Evolutionary conservation across 2,329 filamentous ascomycete species (phyloP), one percentile per base, ranked within the genome.

Genomic region (Stylonectria norvegica): DNA sequence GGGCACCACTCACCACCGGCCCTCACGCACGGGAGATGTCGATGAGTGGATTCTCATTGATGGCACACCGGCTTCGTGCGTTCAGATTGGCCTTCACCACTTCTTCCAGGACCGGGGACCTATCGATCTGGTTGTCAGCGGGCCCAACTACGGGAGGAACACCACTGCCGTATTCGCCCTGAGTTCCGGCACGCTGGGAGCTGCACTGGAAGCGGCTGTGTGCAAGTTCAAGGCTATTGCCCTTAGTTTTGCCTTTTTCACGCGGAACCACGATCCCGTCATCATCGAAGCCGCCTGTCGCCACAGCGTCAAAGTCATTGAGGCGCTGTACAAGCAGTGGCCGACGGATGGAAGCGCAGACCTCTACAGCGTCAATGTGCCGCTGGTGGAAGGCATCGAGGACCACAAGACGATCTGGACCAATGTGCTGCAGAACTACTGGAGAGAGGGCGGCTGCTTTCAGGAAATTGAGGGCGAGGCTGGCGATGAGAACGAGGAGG

Each of bases 331-430:
- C 53, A 72, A 75, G 34, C 85, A 89, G 59, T 95, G 88, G 85
- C 78, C 72, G 0, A 66, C 71, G 22, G 82, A 81, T 36, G 65
- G 71, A 20, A 76, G 75, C 44, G 82, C 87, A 5, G 88, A 95
- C 59, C 68, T 97, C n/a, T 97, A 95, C 64, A 86, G 78, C 34
- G 82, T 97, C 53, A 97, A 97, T 59, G 85, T 97, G 7, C 91
- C 93, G 15, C 71, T 97, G 9, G 75, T 93, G 11, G 83, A 86
- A 44, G 84, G 81, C 5, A 79, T 96, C 1, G 83, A 83, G 52
- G 61, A 69, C 14, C 75, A 76, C 38, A 89, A 86, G 66, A 81
- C 90, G 4, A 57, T 93, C n/a, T 95, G 83, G 69, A 91, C 93
- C 3, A 71, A 80, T 46, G 85, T 96, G 76, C 68, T 97, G 57